Evolutionary conservation across 83 land plant genomes (phyloP), one percentile per base, ranked within the genome.

Genomic region (Isoetes engelmannii): DNA sequence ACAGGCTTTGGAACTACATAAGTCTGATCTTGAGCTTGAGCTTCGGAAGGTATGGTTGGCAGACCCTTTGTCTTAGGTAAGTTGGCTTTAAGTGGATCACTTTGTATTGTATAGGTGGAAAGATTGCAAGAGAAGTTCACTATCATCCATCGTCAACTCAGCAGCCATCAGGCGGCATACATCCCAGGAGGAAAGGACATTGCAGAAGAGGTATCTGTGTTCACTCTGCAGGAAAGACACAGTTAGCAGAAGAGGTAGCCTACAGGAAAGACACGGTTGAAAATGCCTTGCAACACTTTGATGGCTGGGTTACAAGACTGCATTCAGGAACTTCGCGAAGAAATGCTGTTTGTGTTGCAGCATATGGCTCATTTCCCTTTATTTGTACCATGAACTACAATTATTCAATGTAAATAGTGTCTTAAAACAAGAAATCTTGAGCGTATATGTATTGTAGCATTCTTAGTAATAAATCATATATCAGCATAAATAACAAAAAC

Each of bases 11-110:
- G 80, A 78, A 21, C 82, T 82, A 47, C 76, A 69, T 20, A 87
- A 84, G 58, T 65, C 68, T 28, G 90, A 93, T 69, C 66, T 87
- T 69, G 98, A 93, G 77, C 79, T 80, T 66, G 98, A 93, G 61
- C 78, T 93, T 19, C 84, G 80, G 77, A 73, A 89, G 89, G 98
- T 90, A 77, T 28, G 45, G 45, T 78, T 20, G 1, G 53, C 68
- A 19, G 5, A 19, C 44, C 74, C 12, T 28, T 4, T 64, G 45
- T 47, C 67, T 42, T 0, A 47, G 1, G 47, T 44, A 0, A 47
- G 3, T 8, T 48, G 10, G 6, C 8, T 6, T 44, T 57, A 61
- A 8, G 28, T 60, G 28, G 10, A 8, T 19, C 9, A 20, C n/a
- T 44, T 9, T 9, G 1, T 64, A 18, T 9, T 44, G n/a, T 37